Base-by-base conservation (phyloP, 805 yeast genomes). In the Zygosaccharomyces lentus region DNA sequence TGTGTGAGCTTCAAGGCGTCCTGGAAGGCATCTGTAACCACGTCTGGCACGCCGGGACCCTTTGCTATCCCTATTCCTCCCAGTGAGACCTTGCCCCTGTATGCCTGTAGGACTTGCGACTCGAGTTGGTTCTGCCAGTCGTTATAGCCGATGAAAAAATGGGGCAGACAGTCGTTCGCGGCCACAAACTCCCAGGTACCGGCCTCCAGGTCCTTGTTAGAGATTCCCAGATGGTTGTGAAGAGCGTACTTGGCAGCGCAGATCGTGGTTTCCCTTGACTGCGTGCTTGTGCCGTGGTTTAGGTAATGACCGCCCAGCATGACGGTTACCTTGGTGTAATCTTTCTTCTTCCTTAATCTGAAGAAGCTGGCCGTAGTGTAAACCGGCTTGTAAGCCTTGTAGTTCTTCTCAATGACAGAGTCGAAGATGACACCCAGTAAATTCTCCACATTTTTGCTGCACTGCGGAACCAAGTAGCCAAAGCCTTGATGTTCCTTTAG, bases 21-120 rank as follows among this genome's bases (percentile, higher is more conserved):
- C 40, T 73, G 75, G 44, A 84, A 72, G 2, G 84, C 77, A 57
- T 81, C 80, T 26, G 77, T 64, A 1, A 87, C 82, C 52, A 90
- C 84, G 65, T 90, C 96, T 1, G 96, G 96, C 2, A 90, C 90
- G 1, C 96, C 96, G 7, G 87, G 81, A 1, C 95, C 91, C 36
- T 75, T 78, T 7, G 88, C 85, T 53, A 85, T 80, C 2, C 81
- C 73, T 81, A 86, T 87, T 0, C 97, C 97, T 15, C 93, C 89
- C 2, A 85, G 57, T 0, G 80, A 74, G 10, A 82, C 57, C 34
- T 67, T 67, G 29, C 73, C 68, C 1, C 61, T 52, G 54, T 70
- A 77, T 12, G 66, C 65, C 1, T 60, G 47, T 2, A 63, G 43
- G 3, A 76, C 46, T n/a, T 59, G 53, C 15, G 57, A 45, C 27